phyloP scores from a whole-genome alignment of 1,284 basidiomycete genomes.

The Hymenochaete sp. region DNA sequence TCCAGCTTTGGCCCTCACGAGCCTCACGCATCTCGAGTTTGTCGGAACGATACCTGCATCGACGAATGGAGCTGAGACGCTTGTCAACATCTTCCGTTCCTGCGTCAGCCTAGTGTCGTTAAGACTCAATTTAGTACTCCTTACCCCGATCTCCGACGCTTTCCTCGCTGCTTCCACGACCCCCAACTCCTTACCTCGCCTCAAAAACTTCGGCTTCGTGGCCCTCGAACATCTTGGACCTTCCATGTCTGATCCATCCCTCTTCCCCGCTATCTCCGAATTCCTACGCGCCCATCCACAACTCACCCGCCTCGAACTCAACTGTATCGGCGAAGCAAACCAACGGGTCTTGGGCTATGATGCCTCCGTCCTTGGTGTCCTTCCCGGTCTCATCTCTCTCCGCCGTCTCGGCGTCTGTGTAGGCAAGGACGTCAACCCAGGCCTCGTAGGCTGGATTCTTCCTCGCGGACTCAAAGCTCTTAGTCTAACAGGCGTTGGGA shows the following conservation, averaged over 20 bases:
- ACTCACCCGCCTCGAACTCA: constrained; percentile 44
- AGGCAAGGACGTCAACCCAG: constrained; percentile 52
- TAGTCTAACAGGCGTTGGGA: constrained; percentile 39
- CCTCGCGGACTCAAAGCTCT: constrained; percentile 49
- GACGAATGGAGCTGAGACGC: constrained; percentile 33
- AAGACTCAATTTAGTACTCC: constrained; percentile 44
- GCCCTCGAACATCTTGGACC: constrained; percentile 37
- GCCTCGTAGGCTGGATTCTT: constrained; percentile 59
- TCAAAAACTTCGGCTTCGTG: constrained; percentile 50
- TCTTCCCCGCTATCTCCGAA: constrained; percentile 59
- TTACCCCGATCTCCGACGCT: constrained; percentile 38
- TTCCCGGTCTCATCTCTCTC: constrained; percentile 46
- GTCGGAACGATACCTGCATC: constrained; percentile 41
- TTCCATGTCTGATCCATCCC: constrained; percentile 43
- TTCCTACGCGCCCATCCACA: constrained; percentile 52
- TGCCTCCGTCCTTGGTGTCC: constrained; percentile 60
- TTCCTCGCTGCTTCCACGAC: constrained; percentile 35
- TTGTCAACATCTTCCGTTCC: constrained; percentile 57
- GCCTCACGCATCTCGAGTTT: constrained; percentile 57
- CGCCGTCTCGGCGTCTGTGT: constrained; percentile 49
- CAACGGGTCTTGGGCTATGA: constrained; percentile 53
- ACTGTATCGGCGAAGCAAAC: constrained; percentile 35
- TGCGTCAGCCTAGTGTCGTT: constrained; percentile 50
- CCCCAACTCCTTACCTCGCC: constrained; percentile 58
- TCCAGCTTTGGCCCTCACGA: constrained; percentile 42